Base-by-base conservation (phyloP, 495 filamentous ascomycete species). In the Aspergillus egyptiacus region DNA sequence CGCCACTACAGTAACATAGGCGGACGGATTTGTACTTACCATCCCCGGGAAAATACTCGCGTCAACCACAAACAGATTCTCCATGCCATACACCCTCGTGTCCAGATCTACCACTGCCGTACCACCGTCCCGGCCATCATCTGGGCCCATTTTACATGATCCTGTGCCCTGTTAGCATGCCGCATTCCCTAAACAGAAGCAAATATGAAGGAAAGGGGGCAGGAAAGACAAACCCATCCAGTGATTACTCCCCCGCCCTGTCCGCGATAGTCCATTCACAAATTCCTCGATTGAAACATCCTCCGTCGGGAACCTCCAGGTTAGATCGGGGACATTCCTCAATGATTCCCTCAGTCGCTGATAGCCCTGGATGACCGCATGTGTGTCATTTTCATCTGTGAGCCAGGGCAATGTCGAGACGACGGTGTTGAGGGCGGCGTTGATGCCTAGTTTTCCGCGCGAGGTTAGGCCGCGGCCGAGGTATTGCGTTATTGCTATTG, bases 81-180 rank as follows among this genome's bases (percentile, higher is more conserved):
- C 75, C 13, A 76, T 85, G 35, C 83, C 83, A 38, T 81, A 86
- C 41, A 85, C 82, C 60, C 76, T 74, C 35, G 80, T 74, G 69
- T 84, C 72, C 39, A 72, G 66, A 55, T 86, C 82, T 4, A 86
- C 82, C 17, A 86, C 83, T 6, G 75, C 62, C 5, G 76, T 74
- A 30, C 83, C 82, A 17, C 66, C 68, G 45, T 67, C 65, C 20
- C 80, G 73, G 17, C 83, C 83, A 23, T 59, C 56, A 18, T 55
- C 52, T 20, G 24, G 33, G 19, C 56, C 56, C 40, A 59, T 42
- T 36, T 59, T 59, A 25, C 54, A 56, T 10, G 48, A 49, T 30
- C 54, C 51, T 53, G 11, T 38, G 14, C 15, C 0, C 9, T 6
- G 30, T 45, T 39, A 51, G 32, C 25, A 5, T 27, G 8, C 9